These are phyloP conservation scores for Leptographium procerum DNA, from an alignment of 2,329 filamentous ascomycete species.

Conservation along the genomic window DNA sequence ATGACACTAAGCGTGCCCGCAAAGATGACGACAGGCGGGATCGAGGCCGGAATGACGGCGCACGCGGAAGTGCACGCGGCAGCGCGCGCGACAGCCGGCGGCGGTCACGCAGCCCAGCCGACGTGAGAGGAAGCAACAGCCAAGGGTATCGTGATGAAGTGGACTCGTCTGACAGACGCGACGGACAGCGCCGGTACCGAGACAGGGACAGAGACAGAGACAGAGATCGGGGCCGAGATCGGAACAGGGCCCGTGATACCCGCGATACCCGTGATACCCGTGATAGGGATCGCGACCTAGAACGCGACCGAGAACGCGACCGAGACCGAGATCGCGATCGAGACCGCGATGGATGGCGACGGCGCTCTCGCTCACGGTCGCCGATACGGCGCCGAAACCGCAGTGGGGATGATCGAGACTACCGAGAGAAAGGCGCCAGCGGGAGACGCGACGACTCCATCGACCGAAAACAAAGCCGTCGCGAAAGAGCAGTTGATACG, in stretches of 20 bases:
- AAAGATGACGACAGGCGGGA: constrained; percentile 49
- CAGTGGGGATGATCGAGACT: constrained; percentile 46
- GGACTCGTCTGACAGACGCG: constrained; percentile 27
- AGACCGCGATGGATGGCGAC: constrained; percentile 44
- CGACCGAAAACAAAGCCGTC: constrained; percentile 51
- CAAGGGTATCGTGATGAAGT: neutral
- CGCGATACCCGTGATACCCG: no score
- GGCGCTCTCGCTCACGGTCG: constrained; percentile 50
- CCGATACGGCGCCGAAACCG: constrained; percentile 44
- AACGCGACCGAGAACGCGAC: constrained; percentile 1
- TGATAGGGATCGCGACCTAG: constrained; percentile 8
- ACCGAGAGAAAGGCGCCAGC: constrained; percentile 47
- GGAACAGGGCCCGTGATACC: constrained; percentile 9
- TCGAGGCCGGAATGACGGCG: constrained; percentile 34
- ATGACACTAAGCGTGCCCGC: constrained; percentile 57
- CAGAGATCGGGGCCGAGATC: constrained; percentile 33
- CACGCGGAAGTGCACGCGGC: constrained; percentile 38
- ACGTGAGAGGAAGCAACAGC: constrained; percentile 35
- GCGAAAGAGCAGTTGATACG: constrained; percentile 28
- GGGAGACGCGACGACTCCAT: constrained; percentile 61
- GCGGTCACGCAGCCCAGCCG: constrained; percentile 49
- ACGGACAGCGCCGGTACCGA: constrained; percentile 45
- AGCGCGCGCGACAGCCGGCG: constrained; percentile 40
- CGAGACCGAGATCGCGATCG: constrained; percentile 33
- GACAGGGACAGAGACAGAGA: constrained; percentile 29